phyloP scores from a whole-genome alignment of 2,329 filamentous ascomycete species.

The Cyclaneusma minus region DNA sequence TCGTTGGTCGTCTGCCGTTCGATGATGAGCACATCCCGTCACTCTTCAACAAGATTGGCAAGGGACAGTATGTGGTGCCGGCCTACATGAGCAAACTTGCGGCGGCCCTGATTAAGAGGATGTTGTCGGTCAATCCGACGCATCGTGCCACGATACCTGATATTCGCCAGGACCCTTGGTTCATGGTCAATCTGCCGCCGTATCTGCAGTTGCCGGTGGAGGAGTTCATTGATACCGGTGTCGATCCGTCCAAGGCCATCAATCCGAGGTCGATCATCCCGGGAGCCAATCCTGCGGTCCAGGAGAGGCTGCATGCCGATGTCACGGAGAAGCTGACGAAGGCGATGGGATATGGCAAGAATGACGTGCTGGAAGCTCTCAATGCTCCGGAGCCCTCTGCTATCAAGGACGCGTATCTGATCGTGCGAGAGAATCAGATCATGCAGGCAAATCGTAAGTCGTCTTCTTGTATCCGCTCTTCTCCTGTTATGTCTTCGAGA shows the following conservation, averaged over 20 bases:
- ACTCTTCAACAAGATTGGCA: constrained; percentile 93
- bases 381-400: constrained; percentile 87
- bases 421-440: constrained; percentile 92
- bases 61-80: constrained; percentile 84
- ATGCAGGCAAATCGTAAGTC: constrained; percentile 90
- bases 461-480: too few species aligned
- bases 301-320: constrained; percentile 80
- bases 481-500: too few species aligned
- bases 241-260: constrained; percentile 84
- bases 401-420: constrained; percentile 98
- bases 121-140: constrained; percentile 91
- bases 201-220: constrained; percentile 82
- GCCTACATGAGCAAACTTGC: constrained; percentile 82
- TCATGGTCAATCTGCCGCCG: constrained; percentile 67
- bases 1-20: constrained; percentile 77
- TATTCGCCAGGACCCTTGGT: constrained; percentile 89
- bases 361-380: constrained; percentile 88
- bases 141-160: constrained; percentile 88
- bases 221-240: constrained; percentile 86
- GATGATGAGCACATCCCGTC: constrained; percentile 98
- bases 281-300: constrained; percentile 59
- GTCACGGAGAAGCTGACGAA: constrained; percentile 93
- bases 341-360: constrained; percentile 93
- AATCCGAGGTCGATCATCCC: constrained; percentile 69
- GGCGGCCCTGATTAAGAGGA: constrained; percentile 68